Evolutionary conservation across 495 filamentous ascomycete genomes (phyloP).

Genomic region (Astrothelium macrocarpum): DNA sequence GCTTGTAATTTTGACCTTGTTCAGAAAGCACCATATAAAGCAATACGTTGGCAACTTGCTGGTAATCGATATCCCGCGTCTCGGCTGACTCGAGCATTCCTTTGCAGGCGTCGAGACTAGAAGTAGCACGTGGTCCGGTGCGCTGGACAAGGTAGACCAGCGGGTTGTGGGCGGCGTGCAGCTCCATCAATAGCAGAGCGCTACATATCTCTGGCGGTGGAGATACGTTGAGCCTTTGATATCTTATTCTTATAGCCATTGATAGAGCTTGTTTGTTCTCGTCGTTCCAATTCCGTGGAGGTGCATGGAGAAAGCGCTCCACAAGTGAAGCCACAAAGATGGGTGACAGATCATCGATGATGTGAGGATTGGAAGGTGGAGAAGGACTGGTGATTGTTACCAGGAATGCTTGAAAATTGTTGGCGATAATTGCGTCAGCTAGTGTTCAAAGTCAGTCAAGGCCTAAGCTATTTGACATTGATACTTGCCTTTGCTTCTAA

Average conservation of each 20-base stretch:
- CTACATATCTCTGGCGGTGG: constrained; percentile 64
- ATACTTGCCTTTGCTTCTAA: constrained; percentile 75
- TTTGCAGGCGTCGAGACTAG: constrained; percentile 43
- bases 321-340: constrained; percentile 65
- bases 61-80: constrained; percentile 62
- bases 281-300: constrained; percentile 71
- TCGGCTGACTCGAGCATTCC: constrained; percentile 58
- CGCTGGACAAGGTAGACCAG: constrained; percentile 71
- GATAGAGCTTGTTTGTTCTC: constrained; percentile 58
- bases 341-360: constrained; percentile 53
- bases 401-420: constrained; percentile 64
- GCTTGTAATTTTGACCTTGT: constrained; percentile 55
- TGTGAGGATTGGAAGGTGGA: constrained; percentile 28
- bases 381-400: constrained; percentile 51
- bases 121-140: constrained; percentile 54
- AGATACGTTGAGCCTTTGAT: constrained; percentile 47
- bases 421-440: constrained; percentile 78
- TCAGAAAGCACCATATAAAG: constrained; percentile 72
- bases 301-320: constrained; percentile 71
- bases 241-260: constrained; percentile 58
- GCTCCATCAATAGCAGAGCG: constrained; percentile 61
- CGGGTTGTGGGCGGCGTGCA: constrained; percentile 53
- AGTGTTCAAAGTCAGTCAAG: constrained; percentile 4
- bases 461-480: constrained; percentile 11
- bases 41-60: constrained; percentile 70